These are phyloP conservation scores for Kodamaea neixiangensis DNA, from an alignment of 805 yeast species.

Conservation along the genomic window DNA sequence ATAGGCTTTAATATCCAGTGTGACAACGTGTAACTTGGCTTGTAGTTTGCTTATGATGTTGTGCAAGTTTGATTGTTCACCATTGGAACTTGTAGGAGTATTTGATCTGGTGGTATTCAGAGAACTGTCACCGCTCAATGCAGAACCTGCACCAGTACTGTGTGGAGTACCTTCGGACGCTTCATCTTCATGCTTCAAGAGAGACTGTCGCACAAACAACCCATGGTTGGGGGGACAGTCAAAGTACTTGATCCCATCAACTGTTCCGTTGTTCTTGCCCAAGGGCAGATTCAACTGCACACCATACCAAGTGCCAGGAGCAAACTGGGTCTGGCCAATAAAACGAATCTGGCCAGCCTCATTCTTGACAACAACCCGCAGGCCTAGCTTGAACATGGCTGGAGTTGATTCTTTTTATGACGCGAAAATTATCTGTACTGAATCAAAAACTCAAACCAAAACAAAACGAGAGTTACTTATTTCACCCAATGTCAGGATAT, in stretches of 20 bases:
- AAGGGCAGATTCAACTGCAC: constrained; percentile 40
- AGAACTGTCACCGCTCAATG: background rate
- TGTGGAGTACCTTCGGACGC: background rate
- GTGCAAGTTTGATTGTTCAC: constrained; percentile 8
- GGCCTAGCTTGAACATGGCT: constrained; percentile 21
- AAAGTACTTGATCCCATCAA: constrained; percentile 47
- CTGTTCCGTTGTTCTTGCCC: constrained; percentile 54
- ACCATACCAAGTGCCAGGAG: constrained; percentile 59
- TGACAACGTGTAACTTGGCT: constrained; percentile 40
- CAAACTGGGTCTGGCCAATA: constrained; percentile 57
- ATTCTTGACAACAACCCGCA: constrained; percentile 38
- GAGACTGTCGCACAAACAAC: constrained; percentile 48
- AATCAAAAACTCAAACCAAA: background rate
- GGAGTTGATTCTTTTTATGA: background rate
- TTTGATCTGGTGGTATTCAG: constrained; percentile 4
- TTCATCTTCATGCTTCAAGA: constrained; percentile 17
- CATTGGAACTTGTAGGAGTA: background rate
- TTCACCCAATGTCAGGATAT: constrained; percentile 10
- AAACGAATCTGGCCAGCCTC: constrained; percentile 49
- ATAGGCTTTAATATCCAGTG: constrained; percentile 25
- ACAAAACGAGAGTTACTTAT: background rate
- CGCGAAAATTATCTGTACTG: background rate
- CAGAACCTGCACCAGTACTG: background rate
- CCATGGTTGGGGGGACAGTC: constrained; percentile 41
- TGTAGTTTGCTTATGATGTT: constrained; percentile 46